A percentile compares a stretch with the other conserved stretches of the same genome.
These are phyloP conservation scores for Nicotiana noctiflora DNA, from an alignment of 257 asterid species.

Conservation along the genomic window DNA sequence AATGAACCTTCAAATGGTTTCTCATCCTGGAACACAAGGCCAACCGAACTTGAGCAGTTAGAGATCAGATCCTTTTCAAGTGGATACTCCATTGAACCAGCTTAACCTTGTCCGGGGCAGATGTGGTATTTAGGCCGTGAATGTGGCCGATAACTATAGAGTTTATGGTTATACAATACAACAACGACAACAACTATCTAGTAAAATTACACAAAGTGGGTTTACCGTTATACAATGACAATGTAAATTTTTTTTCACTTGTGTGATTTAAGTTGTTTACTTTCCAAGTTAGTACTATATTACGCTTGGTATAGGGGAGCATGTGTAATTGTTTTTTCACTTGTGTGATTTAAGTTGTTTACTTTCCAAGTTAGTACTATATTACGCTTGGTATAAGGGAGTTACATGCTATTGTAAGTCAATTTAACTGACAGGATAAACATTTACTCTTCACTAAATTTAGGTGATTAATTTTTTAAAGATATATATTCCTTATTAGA, in stretches of 20 bases:
- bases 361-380: not conserved
- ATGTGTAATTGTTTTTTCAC: too few relatives aligned
- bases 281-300: not conserved
- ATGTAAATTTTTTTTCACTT: not conserved
- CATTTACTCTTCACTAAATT: too few relatives aligned
- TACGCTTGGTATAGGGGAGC: not conserved
- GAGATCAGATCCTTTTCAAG: not conserved
- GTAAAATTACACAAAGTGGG: too few relatives aligned
- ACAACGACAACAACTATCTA: too few relatives aligned
- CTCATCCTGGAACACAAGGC: slow-evolving; percentile 11
- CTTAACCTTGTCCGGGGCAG: slow-evolving; percentile 3
- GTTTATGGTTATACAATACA: not conserved
- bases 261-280: not conserved
- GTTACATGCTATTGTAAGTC: not conserved
- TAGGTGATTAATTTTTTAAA: too few relatives aligned
- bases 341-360: not conserved
- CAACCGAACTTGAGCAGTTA: not conserved
- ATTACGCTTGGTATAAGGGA: not conserved
- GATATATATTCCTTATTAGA: too few relatives aligned
- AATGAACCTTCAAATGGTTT: not conserved
- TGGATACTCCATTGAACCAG: slow-evolving; percentile 10
- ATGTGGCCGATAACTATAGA: not conserved
- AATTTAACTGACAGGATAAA: not conserved
- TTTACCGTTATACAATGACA: not conserved
- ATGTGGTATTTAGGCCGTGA: not conserved